Evolutionary conservation across 2,329 filamentous ascomycete genomes (phyloP), one percentile per base, ranked within the genome.

Genomic region (Neurospora sp.): DNA sequence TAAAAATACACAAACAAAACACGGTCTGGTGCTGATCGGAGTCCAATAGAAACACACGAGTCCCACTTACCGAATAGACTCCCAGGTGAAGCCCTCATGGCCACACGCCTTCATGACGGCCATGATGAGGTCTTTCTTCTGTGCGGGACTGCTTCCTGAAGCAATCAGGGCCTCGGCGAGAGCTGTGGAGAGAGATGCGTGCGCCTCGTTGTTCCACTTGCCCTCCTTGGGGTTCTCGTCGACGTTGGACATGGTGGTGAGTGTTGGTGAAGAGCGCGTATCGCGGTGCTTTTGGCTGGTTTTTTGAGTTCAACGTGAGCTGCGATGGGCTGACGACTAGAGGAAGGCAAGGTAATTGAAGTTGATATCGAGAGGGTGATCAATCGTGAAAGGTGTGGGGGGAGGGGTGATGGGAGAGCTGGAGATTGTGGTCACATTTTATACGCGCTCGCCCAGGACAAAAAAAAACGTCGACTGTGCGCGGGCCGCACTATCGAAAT

Each of bases 31-130:
- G 28, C 11, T 65, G 41, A 28, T 69, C 36, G 67, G 62, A 17
- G n/a, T 66, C 36, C 28, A 72, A 43, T 66, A 70, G 69, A n/a
- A 68, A 40, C 68, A 52, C 57, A 40, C 69, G 57, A 19, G 11
- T 33, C 1, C 5, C 8, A 77, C 81, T 62, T 79, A 84, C 83
- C 83, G 81, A 67, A 84, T 78, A 1, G 76, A 81, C 38, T 84
- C 80, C 81, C 82, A 84, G 3, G 80, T 81, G n/a, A 81, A 79
- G 8, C 74, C 33, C 19, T 62, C 41, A 37, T n/a, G 62, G 28
- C 65, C 46, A 39, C 36, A 12, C 17, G 52, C 15, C 10, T 62
- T 68, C 43, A 68, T n/a, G 33, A 23, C 33, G 19, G n/a, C 17
- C 43, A 68, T 28, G 28, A 68, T 39, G 11, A 38, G 33, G 6